These are phyloP conservation scores for Sclerotinia spermophila DNA, from an alignment of 2,329 filamentous ascomycete genomes.

Conservation along the genomic window DNA sequence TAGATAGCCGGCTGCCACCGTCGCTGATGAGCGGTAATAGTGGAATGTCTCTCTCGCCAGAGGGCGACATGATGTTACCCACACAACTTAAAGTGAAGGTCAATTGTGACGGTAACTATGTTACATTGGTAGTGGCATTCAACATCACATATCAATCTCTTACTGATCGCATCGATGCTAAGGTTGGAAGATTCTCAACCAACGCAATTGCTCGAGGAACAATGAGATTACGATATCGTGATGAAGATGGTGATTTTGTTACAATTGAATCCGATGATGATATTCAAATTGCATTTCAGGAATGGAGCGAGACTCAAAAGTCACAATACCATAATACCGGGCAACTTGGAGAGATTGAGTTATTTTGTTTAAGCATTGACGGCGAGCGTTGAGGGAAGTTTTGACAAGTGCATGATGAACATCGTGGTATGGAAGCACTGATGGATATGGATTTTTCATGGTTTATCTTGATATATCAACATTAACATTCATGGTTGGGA, in stretches of 20 bases:
- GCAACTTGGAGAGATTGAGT: slow-evolving; percentile 83
- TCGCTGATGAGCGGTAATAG: slow-evolving; percentile 35
- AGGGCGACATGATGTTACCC: slow-evolving; percentile 52
- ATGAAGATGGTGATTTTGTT: slow-evolving; percentile 90
- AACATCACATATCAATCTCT: slow-evolving; percentile 93
- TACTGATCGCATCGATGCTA: slow-evolving; percentile 93
- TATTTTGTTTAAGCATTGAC: slow-evolving; percentile 63
- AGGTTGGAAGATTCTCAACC: slow-evolving; percentile 80
- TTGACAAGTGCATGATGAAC: not conserved
- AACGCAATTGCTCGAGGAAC: slow-evolving; percentile 79
- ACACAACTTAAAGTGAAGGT: slow-evolving; percentile 95
- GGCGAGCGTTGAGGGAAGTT: slow-evolving; percentile 24
- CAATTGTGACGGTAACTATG: slow-evolving; percentile 85
- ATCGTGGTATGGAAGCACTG: not conserved
- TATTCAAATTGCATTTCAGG: slow-evolving; percentile 91
- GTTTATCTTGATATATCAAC: slow-evolving; percentile 22
- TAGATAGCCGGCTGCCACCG: slow-evolving; percentile 43
- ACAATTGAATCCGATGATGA: slow-evolving; percentile 95
- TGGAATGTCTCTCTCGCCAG: slow-evolving; percentile 25
- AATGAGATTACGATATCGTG: slow-evolving; percentile 83
- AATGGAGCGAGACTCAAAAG: slow-evolving; percentile 77
- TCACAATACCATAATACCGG: slow-evolving; percentile 56
- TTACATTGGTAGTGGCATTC: slow-evolving; percentile 92
- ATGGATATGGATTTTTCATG: slow-evolving; percentile 14
- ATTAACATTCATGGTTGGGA: slow-evolving; percentile 25